These are phyloP conservation scores for Lichtheimia corymbifera DNA, from an alignment of 371 early-diverging fungal genomes.

Conservation along the genomic window DNA sequence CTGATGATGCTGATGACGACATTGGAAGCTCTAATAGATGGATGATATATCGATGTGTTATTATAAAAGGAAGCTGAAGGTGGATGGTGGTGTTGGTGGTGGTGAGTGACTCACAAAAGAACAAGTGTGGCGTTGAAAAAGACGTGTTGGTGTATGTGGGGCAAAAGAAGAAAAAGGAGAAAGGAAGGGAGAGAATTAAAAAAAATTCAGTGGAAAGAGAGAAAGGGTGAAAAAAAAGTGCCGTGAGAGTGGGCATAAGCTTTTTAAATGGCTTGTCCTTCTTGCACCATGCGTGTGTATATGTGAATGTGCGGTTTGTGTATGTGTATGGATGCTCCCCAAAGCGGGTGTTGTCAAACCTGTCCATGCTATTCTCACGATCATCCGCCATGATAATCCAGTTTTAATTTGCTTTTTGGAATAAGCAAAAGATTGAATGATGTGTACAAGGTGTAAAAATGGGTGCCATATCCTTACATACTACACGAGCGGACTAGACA, in stretches of 20 bases:
- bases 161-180: not conserved
- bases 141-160: not conserved
- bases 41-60: not conserved
- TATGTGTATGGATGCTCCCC: not conserved
- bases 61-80: too few relatives aligned
- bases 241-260: constrained; percentile 6
- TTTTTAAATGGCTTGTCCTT: not conserved
- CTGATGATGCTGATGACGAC: not conserved
- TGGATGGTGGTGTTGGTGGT: not conserved
- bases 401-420: too few relatives aligned
- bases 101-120: not conserved
- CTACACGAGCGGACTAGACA: too few relatives aligned
- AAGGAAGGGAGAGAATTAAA: not conserved
- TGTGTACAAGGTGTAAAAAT: not conserved
- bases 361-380: too few relatives aligned
- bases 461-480: not conserved
- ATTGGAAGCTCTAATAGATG: not conserved
- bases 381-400: too few relatives aligned
- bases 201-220: not conserved
- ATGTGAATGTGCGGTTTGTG: not conserved
- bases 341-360: too few relatives aligned
- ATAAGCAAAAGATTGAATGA: not conserved
- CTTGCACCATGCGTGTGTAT: constrained; percentile 1
- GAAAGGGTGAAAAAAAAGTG: constrained; percentile 1
- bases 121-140: not conserved